Evolutionary conservation across 768 basidiomycete species (phyloP).

Genomic region (Lentinula raphanica): DNA sequence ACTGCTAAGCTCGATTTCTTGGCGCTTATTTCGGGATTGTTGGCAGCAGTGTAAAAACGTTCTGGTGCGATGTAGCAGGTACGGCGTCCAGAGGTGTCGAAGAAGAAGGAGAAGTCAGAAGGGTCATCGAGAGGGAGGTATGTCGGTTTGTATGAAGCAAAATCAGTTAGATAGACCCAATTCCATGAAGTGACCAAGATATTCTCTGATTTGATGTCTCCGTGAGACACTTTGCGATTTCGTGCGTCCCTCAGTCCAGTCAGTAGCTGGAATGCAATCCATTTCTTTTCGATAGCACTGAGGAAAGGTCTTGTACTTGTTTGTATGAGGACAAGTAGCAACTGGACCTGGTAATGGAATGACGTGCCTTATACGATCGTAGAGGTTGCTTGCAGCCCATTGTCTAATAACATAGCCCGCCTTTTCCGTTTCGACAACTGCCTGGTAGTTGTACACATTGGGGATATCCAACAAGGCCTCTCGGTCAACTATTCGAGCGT

Average conservation of each 20-base stretch:
- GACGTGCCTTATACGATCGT: slow-evolving; percentile 91
- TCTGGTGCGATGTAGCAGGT: slow-evolving; percentile 98
- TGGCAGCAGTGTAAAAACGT: slow-evolving; percentile 77
- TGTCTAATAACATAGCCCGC: slow-evolving; percentile 94
- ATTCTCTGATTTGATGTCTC: slow-evolving; percentile 97
- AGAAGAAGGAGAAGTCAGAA: slow-evolving; percentile 96
- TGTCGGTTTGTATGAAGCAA: slow-evolving; percentile 93
- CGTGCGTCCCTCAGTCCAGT: slow-evolving; percentile 80
- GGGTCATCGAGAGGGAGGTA: slow-evolving; percentile 95
- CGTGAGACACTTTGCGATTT: slow-evolving; percentile 86
- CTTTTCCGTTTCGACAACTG: slow-evolving; percentile 90
- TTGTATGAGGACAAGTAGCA: not conserved
- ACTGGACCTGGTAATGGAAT: not conserved
- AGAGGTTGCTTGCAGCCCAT: slow-evolving; percentile 91
- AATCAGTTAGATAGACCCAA: slow-evolving; percentile 93
- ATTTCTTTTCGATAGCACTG: slow-evolving; percentile 88
- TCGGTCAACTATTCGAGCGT: slow-evolving; percentile 59
- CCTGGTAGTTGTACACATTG: slow-evolving; percentile 86
- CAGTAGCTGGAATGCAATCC: slow-evolving; percentile 93
- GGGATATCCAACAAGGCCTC: slow-evolving; percentile 80
- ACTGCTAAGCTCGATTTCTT: slow-evolving; percentile 53
- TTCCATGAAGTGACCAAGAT: slow-evolving; percentile 95
- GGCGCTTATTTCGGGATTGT: slow-evolving; percentile 63
- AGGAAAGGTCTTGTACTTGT: slow-evolving; percentile 92
- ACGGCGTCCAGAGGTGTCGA: slow-evolving; percentile 88